These are phyloP conservation scores for Globisporangium echinulatum DNA, from an alignment of 352 stramenopile genomes.

Conservation along the genomic window DNA sequence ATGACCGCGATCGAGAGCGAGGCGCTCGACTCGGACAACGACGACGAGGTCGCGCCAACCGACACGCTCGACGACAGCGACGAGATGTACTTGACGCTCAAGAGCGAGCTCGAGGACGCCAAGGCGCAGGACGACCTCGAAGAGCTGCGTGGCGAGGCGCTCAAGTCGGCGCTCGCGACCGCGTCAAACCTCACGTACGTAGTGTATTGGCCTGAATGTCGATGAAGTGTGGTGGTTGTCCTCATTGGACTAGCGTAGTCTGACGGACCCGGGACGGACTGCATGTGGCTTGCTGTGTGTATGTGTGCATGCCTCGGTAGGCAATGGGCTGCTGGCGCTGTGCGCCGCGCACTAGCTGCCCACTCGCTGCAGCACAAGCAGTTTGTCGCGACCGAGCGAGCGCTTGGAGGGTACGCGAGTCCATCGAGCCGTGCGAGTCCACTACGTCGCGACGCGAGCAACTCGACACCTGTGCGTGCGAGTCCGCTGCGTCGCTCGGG, in stretches of 20 bases:
- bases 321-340: slow-evolving; percentile 79
- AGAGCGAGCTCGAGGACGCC: slow-evolving; percentile 64
- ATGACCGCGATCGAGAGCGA: background rate
- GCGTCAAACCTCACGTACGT: slow-evolving; percentile 79
- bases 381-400: slow-evolving; percentile 8
- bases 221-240: too few species aligned
- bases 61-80: slow-evolving; percentile 17
- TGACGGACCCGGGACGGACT: background rate
- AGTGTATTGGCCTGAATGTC: too few species aligned
- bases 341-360: slow-evolving; percentile 58
- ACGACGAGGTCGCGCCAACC: slow-evolving; percentile 6
- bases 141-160: slow-evolving; percentile 52
- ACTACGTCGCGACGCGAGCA: background rate
- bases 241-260: background rate
- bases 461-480: background rate
- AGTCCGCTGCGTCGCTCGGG: background rate
- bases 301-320: slow-evolving; percentile 13
- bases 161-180: slow-evolving; percentile 71
- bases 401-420: background rate
- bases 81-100: slow-evolving; percentile 52
- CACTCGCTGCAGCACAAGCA: slow-evolving; percentile 45
- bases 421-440: background rate
- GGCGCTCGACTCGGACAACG: background rate
- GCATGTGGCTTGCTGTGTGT: background rate
- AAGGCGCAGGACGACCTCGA: slow-evolving; percentile 62